These are phyloP conservation scores for Tuctoria greenei DNA, from an alignment of 176 grass and related monocot genomes.

Conservation along the genomic window DNA sequence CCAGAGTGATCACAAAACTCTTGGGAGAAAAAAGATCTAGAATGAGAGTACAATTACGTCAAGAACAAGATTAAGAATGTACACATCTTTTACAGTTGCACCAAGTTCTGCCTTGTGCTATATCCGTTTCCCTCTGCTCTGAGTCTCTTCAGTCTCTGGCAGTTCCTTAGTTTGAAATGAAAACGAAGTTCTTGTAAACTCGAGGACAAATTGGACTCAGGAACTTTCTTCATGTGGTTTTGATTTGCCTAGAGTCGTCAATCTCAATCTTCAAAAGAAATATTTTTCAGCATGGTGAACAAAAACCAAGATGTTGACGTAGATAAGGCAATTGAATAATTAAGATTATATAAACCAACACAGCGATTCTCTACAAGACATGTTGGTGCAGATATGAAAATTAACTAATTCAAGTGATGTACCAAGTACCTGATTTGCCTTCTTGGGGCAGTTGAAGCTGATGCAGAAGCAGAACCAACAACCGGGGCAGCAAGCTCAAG, in stretches of 20 bases:
- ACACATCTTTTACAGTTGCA: neutral
- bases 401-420: neutral
- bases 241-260: slow-evolving; percentile 61
- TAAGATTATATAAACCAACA: neutral
- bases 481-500: slow-evolving; percentile 64
- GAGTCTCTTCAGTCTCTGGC: neutral
- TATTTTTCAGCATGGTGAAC: neutral
- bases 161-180: neutral
- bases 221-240: slow-evolving; percentile 39
- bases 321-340: neutral
- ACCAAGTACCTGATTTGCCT: slow-evolving; percentile 61
- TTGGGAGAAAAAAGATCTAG: neutral
- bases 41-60: neutral
- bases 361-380: neutral
- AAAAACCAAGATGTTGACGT: too few relatives aligned
- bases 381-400: neutral
- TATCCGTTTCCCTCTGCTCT: neutral
- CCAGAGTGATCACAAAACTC: neutral
- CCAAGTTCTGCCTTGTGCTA: neutral
- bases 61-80: neutral
- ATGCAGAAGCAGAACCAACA: slow-evolving; percentile 28
- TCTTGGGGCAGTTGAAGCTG: slow-evolving; percentile 48
- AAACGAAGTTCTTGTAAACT: neutral
- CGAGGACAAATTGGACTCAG: slow-evolving; percentile 1
- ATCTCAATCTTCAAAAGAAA: slow-evolving; percentile 62